Conservation (phyloP, 2,329 filamentous ascomycete species). For the Dissoconium aciculare region DNA sequence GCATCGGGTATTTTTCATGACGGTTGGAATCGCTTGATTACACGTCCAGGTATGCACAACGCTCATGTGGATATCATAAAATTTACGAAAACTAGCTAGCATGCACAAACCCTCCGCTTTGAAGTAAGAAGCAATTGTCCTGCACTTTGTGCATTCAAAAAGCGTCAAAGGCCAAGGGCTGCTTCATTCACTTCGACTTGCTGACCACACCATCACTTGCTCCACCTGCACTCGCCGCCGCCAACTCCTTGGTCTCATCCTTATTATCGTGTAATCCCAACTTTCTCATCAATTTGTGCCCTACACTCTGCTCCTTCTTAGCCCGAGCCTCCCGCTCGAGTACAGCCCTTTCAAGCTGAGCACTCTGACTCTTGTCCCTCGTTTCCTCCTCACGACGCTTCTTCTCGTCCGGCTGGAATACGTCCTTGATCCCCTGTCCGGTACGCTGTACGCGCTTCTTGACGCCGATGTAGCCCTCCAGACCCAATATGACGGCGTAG, state of each 20-base stretch:
- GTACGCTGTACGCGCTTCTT: slow-evolving; percentile 47
- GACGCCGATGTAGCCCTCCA: slow-evolving; percentile 64
- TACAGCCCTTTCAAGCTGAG: slow-evolving; percentile 45
- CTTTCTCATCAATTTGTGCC: slow-evolving; percentile 19
- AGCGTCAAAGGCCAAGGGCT: too few species aligned
- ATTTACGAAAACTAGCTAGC: too few species aligned
- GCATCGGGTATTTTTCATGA: too few species aligned
- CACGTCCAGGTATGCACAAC: too few species aligned
- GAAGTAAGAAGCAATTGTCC: too few species aligned
- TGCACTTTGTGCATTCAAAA: too few species aligned
- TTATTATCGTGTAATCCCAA: slow-evolving; percentile 11
- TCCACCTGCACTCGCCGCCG: slow-evolving; percentile 3
- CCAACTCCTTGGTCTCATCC: slow-evolving; percentile 16
- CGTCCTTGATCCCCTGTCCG: slow-evolving; percentile 42
- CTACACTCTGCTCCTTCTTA: slow-evolving; percentile 24
- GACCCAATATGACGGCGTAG: slow-evolving; percentile 66
- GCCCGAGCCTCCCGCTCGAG: slow-evolving; percentile 28
- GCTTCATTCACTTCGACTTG: too few species aligned
- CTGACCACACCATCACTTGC: background rate
- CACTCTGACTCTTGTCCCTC: slow-evolving; percentile 44
- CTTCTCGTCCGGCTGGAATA: slow-evolving; percentile 47
- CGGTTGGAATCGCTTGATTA: too few species aligned
- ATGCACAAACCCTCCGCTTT: too few species aligned
- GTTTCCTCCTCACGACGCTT: slow-evolving; percentile 31
- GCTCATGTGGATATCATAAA: too few species aligned